These are phyloP conservation scores for Epichloe uncinata DNA, from an alignment of 2,329 filamentous ascomycete species.

Conservation along the genomic window DNA sequence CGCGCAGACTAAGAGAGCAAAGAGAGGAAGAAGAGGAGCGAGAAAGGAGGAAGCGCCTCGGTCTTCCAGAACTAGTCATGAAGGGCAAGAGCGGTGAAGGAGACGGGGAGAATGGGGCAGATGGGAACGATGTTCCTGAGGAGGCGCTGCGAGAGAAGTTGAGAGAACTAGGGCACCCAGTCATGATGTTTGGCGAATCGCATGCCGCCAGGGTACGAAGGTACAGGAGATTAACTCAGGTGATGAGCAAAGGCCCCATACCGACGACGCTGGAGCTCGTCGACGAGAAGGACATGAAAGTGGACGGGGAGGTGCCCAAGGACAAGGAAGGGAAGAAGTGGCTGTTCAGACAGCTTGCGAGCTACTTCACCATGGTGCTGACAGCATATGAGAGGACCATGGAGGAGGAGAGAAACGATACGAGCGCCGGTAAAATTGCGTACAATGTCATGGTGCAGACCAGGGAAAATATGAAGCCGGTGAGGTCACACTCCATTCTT, in stretches of 20 bases:
- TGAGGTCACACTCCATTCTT: constrained; percentile 17
- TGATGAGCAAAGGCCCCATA: constrained; percentile 63
- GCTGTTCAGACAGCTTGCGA: constrained; percentile 76
- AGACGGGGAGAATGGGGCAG: constrained; percentile 30
- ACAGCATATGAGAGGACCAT: constrained; percentile 75
- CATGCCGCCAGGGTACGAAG: constrained; percentile 56
- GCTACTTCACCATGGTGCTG: constrained; percentile 94
- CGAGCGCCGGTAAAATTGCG: constrained; percentile 68
- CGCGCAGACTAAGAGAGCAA: constrained; percentile 53
- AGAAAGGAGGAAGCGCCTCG: constrained; percentile 59
- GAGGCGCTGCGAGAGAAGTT: constrained; percentile 57
- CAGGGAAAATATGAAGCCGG: constrained; percentile 72
- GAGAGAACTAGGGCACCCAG: constrained; percentile 60
- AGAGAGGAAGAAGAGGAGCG: constrained; percentile 62
- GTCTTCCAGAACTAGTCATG: constrained; percentile 57
- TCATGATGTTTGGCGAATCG: constrained; percentile 66
- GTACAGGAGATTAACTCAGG: constrained; percentile 51
- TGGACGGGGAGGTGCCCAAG: constrained; percentile 46
- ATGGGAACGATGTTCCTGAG: constrained; percentile 52
- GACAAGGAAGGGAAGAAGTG: constrained; percentile 54
- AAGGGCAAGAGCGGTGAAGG: constrained; percentile 24
- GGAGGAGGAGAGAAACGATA: constrained; percentile 47
- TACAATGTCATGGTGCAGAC: constrained; percentile 78
- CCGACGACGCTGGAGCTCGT: constrained; percentile 72
- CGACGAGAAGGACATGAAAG: constrained; percentile 79